Evolutionary conservation across 2,329 filamentous ascomycete species (phyloP), one percentile per base, ranked within the genome.

Genomic region (Lachnellula arida): DNA sequence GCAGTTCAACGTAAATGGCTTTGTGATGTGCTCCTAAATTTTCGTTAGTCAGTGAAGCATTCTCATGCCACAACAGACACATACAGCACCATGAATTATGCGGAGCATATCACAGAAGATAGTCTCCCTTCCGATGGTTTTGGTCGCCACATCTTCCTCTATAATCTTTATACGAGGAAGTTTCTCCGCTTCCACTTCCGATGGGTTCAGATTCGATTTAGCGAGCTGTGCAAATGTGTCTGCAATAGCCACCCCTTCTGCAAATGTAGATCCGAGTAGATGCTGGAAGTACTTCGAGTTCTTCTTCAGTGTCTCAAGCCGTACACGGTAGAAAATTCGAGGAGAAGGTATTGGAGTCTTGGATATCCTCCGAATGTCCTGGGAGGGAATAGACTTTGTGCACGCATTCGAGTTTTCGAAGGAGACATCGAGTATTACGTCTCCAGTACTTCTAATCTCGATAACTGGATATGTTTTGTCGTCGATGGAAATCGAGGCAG

Each of bases 261-360:
- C 90, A 89, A 54, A 81, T 75, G 75, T 76, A 59, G 85, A 81
- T 9, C 81, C 80, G 2, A 91, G 76, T 15, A 91, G 77, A 55
- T 82, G 83, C 54, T 77, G 78, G 68, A 91, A 91, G 70, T 90
- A 91, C 55, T 80, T 81, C 5, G 87, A 91, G 58, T 81, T 77
- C 59, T 75, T 75, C 70, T 78, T 81, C 35, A 91, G 74, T 0
- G 73, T 73, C 12, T 73, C 73, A 1, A 85, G 73, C 50, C 79
- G 77, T 44, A 88, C 86, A 25, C 87, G 79, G 65, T 86, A 91
- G 37, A 69, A 56, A 2, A 65, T 62, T 54, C 67, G 54, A 8
- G 63, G 59, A 11, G 63, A 67, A 5, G 65, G 62, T 22, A 65
- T 58, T 5, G 60, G 55, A 5, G 57, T 22, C 48, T 68, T 68